Evolutionary conservation across 1,139 yeast species (phyloP), one percentile per base, ranked within the genome.

Genomic region (Candida pseudoviswanathii): DNA sequence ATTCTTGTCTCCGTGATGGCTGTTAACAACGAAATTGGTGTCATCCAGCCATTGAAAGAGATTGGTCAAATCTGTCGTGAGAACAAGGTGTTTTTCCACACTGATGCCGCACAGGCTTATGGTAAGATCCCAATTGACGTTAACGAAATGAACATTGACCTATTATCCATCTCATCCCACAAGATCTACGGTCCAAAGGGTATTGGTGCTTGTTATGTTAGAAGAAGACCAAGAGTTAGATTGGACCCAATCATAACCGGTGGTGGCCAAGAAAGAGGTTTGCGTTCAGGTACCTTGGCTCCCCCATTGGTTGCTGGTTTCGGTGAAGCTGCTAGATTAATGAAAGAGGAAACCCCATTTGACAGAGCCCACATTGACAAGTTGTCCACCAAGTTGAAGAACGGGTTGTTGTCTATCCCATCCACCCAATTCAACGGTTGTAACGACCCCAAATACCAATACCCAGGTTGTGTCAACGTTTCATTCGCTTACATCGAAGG

Each of bases 231-330:
- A 57, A 85, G 99, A 73, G 99, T 95, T 48, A 86, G 99, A 80
- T 69, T 94, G 57, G 97, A 92, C 58, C 97, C 99, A 33, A 77
- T 94, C 52, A 88, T 94, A 58, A 87, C 91, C 54, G 99, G 99
- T 59, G 99, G 99, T 70, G 99, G 99, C 48, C 99, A 94, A 75
- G 99, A 94, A 74, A 86, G 99, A 73, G 99, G 99, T 54, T 78
- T 94, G 62, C 82, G 99, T 71, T 89, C 96, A 6, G 99, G 99
- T 54, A 94, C 99, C 32, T 80, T 94, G 65, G 94, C 99, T 2
- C 96, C 99, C 21, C 96, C 99, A 30, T 79, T 92, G 61, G 89
- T 94, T 44, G 88, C 92, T 16, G 99, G 99, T 0, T 90, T 94
- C 65, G 99, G 99, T 55, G 98, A 94, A 71, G 99, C 99, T 30